Evolutionary conservation across 345 rosid species (phyloP), one percentile per base, ranked within the genome.

Genomic region (Eucalyptus curtisii): DNA sequence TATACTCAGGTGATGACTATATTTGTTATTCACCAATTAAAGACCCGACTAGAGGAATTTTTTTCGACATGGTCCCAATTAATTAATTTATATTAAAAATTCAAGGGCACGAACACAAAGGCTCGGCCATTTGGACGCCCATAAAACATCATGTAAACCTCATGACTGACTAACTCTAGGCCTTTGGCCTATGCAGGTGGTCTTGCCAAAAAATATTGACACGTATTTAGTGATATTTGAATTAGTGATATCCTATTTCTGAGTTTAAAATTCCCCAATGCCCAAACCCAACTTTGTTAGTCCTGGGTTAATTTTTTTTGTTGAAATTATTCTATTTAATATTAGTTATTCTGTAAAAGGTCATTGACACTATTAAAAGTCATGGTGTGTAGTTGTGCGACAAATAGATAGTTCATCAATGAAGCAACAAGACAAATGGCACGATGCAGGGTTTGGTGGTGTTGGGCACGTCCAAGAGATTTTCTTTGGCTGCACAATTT

Each of bases 11-110:
- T 11, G 31, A 59, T 5, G 0, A 25, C 31, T 1, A 0, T 12
- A 59, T 59, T 10, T 12, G 0, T 59, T 27, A 59, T 27, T 59
- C 66, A 59, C 8, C 66, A 27, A 59, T 59, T 59, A 59, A 59
- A 59, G 16, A 27, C 2, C 8, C 0, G 0, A 27, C 0, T 59
- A 59, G 15, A n/a, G 4, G 66, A 59, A 0, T 25, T 59, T 1
- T 12, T 59, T 1, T 59, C 66, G 0, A 59, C 66, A 59, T 59
- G 7, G 2, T 59, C 16, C 16, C 0, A 27, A 27, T 27, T 27
- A 59, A 59, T 59, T 3, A 2, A 59, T 59, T n/a, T 5, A 25
- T 59, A 0, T 27, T 5, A 27, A 59, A 10, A 27, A 59, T 59
- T 59, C n/a, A 59, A 59, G 31, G 7, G 66, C n/a, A 27, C 0